Conservation (phyloP, 371 early-diverging fungal species). For the Rhizopus stolonifer region DNA sequence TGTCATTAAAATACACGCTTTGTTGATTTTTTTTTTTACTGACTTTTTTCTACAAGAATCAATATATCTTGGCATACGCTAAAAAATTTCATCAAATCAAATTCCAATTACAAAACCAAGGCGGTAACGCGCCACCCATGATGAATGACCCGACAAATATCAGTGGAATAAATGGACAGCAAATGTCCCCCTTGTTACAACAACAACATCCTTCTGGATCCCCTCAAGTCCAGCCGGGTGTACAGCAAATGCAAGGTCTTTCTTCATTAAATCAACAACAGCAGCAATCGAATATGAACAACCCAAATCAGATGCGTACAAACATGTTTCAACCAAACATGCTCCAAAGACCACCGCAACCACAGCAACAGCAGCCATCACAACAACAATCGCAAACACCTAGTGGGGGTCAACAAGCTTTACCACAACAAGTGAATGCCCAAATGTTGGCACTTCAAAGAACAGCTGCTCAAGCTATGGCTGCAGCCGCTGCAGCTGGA, state of each 20-base stretch:
- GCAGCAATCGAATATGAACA: constrained; percentile 9
- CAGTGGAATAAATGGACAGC: constrained; percentile 28
- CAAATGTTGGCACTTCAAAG: constrained; percentile 34
- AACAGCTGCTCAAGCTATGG: constrained; percentile 28
- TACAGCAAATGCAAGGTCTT: constrained; percentile 18
- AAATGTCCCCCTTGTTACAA: constrained; percentile 44
- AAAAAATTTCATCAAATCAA: constrained; percentile 40
- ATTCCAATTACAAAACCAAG: constrained; percentile 28
- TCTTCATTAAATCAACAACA: constrained; percentile 25
- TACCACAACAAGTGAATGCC: constrained; percentile 10
- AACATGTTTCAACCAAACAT: constrained; percentile 34
- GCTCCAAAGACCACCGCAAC: constrained; percentile 24
- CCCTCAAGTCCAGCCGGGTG: constrained; percentile 15
- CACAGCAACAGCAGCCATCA: constrained; percentile 5
- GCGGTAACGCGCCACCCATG: constrained; percentile 21
- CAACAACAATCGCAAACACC: constrained; percentile 12
- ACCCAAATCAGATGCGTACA: constrained; percentile 31
- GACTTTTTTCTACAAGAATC: constrained; percentile 14
- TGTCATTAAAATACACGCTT: background rate
- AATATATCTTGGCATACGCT: constrained; percentile 27
- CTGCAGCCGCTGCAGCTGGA: constrained; percentile 23
- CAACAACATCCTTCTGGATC: constrained; percentile 17
- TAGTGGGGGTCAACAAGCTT: constrained; percentile 1
- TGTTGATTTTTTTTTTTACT: background rate
- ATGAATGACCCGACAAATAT: constrained; percentile 32